These are phyloP conservation scores for Candida cerambycidarum DNA, from an alignment of 805 yeast genomes.

Conservation along the genomic window DNA sequence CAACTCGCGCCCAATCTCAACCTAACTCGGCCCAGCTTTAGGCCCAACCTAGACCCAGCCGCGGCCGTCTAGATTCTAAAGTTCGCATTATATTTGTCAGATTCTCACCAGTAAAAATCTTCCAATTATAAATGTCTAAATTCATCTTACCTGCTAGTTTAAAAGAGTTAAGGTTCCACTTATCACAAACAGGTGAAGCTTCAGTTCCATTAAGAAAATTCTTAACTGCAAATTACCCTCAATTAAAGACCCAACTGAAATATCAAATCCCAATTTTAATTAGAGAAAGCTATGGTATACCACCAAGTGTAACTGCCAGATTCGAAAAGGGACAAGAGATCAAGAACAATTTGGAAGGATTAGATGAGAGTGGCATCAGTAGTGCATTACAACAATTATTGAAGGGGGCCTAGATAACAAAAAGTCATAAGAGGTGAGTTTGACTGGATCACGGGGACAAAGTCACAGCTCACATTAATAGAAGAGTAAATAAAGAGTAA, in stretches of 20 bases:
- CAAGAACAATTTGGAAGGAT: slow-evolving; percentile 48
- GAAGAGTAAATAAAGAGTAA: too few relatives aligned
- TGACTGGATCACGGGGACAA: too few relatives aligned
- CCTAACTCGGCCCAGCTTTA: too few relatives aligned
- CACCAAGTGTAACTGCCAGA: slow-evolving; percentile 75
- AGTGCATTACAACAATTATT: slow-evolving; percentile 39
- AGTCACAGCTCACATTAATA: too few relatives aligned
- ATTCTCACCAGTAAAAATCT: slow-evolving; percentile 10
- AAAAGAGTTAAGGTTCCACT: slow-evolving; percentile 78
- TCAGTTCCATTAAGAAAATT: slow-evolving; percentile 66
- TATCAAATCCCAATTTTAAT: slow-evolving; percentile 72
- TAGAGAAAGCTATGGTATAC: slow-evolving; percentile 72
- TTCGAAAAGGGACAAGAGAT: slow-evolving; percentile 57
- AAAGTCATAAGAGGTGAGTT: too few relatives aligned
- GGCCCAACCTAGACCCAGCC: too few relatives aligned
- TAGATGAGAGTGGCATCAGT: slow-evolving; percentile 46
- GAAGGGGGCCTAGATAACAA: slow-evolving; percentile 21
- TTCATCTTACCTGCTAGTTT: slow-evolving; percentile 53
- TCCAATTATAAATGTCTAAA: slow-evolving; percentile 33
- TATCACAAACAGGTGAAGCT: slow-evolving; percentile 76
- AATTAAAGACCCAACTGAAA: slow-evolving; percentile 53
- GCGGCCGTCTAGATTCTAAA: too few relatives aligned
- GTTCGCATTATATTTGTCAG: too few relatives aligned
- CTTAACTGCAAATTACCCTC: slow-evolving; percentile 61
- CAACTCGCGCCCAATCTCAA: too few relatives aligned